Evolutionary conservation across 2,329 filamentous ascomycete species (phyloP).

Genomic region (Ceratocystis albifundus): DNA sequence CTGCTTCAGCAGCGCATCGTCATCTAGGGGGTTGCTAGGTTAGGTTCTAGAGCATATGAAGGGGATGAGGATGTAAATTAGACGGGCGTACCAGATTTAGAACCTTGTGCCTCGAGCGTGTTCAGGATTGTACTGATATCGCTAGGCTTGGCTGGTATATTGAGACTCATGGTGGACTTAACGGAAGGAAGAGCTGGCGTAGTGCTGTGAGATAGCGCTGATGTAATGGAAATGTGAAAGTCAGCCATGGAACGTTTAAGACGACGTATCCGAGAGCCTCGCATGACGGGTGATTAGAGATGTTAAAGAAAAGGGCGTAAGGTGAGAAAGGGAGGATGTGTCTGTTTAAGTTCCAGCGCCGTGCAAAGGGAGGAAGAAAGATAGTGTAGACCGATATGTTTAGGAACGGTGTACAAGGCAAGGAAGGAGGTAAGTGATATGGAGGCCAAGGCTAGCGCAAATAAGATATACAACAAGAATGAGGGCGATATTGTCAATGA

Average conservation of each 20-base stretch:
- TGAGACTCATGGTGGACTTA: not conserved
- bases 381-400: not conserved
- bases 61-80: not conserved
- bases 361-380: not conserved
- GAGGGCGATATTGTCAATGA: not conserved
- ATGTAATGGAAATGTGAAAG: slow-evolving; percentile 20
- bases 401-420: not conserved
- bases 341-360: too few relatives aligned
- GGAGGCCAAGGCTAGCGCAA: not conserved
- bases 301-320: slow-evolving; percentile 13
- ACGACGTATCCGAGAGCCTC: slow-evolving; percentile 18
- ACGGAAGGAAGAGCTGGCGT: not conserved
- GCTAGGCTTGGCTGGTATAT: slow-evolving; percentile 15
- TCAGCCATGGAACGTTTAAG: slow-evolving; percentile 18
- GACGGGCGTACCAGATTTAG: slow-evolving; percentile 17
- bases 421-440: not conserved
- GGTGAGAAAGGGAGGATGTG: not conserved
- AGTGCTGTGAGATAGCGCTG: slow-evolving; percentile 14
- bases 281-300: slow-evolving; percentile 17
- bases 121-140: slow-evolving; percentile 19
- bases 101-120: slow-evolving; percentile 14
- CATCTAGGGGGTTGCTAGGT: slow-evolving; percentile 12
- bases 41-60: not conserved
- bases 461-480: not conserved
- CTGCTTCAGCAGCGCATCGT: slow-evolving; percentile 20